A percentile compares a stretch with the other conserved stretches of the same genome.
phyloP scores from a whole-genome alignment of 2,329 filamentous ascomycete genomes.

The Parastagonospora nodorum region DNA sequence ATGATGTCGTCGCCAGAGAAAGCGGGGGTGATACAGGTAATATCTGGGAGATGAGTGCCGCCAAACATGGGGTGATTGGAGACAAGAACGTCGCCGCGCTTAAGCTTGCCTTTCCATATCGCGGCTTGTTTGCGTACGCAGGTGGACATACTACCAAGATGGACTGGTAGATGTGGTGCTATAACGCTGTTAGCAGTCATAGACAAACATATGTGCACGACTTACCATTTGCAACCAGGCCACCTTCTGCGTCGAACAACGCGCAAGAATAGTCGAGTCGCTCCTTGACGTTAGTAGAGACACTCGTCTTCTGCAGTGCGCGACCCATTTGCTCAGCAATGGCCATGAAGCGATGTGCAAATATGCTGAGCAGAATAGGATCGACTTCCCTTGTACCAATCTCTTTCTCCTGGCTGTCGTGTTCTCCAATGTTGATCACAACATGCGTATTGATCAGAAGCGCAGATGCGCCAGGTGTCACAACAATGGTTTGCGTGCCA shows the following conservation, averaged over 20 bases:
- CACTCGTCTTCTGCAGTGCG: conserved; percentile 77
- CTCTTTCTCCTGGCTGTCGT: conserved; percentile 55
- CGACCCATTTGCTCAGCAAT: conserved; percentile 86
- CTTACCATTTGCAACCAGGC: conserved; percentile 72
- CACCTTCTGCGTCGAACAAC: conserved; percentile 76
- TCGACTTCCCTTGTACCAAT: conserved; percentile 65
- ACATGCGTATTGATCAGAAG: conserved; percentile 85
- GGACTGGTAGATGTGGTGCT: conserved; percentile 79
- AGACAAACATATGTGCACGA: background rate
- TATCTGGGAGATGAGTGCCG: conserved; percentile 82
- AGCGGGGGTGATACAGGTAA: conserved; percentile 79
- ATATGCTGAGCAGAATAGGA: conserved; percentile 78
- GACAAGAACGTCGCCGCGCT: conserved; percentile 79
- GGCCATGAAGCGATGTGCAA: conserved; percentile 82
- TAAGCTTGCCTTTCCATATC: conserved; percentile 79
- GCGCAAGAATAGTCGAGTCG: conserved; percentile 83
- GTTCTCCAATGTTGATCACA: conserved; percentile 78
- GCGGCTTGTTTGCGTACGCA: conserved; percentile 78
- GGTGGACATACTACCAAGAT: conserved; percentile 84
- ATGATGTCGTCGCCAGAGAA: conserved; percentile 77
- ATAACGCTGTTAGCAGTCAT: conserved; percentile 9
- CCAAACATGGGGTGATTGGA: conserved; percentile 85
- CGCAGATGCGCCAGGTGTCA: conserved; percentile 78
- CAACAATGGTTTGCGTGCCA: conserved; percentile 88
- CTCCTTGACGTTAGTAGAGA: conserved; percentile 81